Conservation (phyloP, 176 grass and related monocot species). For the Tillandsia fasciculata region DNA sequence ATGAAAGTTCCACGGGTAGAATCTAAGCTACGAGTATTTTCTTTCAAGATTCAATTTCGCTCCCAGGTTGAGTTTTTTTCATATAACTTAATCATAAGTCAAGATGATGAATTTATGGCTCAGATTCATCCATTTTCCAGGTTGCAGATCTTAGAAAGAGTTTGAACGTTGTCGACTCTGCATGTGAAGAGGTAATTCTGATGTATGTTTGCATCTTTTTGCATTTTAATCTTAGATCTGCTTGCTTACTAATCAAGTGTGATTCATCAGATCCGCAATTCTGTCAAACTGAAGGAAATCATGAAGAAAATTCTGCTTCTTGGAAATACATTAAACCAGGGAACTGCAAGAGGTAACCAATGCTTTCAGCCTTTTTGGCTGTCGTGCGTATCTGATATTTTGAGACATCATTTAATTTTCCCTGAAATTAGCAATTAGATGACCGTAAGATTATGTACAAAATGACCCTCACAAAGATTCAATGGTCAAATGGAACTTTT, state of each 20-base stretch:
- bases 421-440: too few relatives aligned
- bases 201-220: conserved; percentile 4
- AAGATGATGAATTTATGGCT: neutral
- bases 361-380: neutral
- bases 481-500: too few relatives aligned
- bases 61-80: conserved; percentile 42
- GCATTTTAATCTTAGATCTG: neutral
- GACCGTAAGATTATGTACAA: too few relatives aligned
- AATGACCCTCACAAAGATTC: too few relatives aligned
- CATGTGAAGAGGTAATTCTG: conserved; percentile 57
- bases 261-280: conserved; percentile 65
- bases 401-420: too few relatives aligned
- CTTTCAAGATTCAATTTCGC: conserved; percentile 92
- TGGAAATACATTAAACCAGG: conserved; percentile 87
- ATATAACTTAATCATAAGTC: neutral
- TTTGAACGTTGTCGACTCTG: conserved; percentile 75
- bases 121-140: conserved; percentile 18
- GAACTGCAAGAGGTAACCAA: conserved; percentile 84
- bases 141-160: conserved; percentile 72
- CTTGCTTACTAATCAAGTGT: conserved; percentile 15
- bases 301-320: conserved; percentile 98
- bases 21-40: conserved; percentile 76
- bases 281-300: conserved; percentile 90
- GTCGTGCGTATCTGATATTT: too few relatives aligned
- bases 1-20: conserved; percentile 97